phyloP scores from a whole-genome alignment of 73 alveolate species.

The Paramecium primaurelia region DNA sequence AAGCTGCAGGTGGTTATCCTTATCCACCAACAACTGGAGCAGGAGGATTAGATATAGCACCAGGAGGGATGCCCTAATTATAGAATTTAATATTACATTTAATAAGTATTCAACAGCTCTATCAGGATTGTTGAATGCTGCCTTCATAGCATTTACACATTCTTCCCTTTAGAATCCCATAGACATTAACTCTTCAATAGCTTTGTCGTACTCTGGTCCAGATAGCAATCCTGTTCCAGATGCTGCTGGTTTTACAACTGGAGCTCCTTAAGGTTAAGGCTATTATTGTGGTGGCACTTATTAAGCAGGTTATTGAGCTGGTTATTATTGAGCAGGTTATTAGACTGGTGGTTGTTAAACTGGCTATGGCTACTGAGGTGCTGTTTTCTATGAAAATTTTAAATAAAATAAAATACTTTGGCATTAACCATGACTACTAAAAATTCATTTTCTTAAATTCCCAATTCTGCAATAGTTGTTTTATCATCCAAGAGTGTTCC shows the following conservation, averaged over 20 bases:
- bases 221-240: constrained; percentile 17
- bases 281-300: not conserved
- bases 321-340: constrained; percentile 5
- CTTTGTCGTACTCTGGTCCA: constrained; percentile 49
- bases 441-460: constrained; percentile 1
- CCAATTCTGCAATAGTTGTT: not conserved
- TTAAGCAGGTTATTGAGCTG: constrained; percentile 31
- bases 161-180: constrained; percentile 57
- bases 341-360: constrained; percentile 46
- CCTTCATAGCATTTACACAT: constrained; percentile 50
- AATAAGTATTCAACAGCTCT: constrained; percentile 61
- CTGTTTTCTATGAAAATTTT: constrained; percentile 20
- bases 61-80: constrained; percentile 15
- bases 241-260: not conserved
- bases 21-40: not conserved
- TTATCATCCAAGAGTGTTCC: constrained; percentile 16
- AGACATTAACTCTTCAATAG: constrained; percentile 12
- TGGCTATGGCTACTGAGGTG: constrained; percentile 35
- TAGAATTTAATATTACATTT: not conserved
- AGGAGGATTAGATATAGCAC: not conserved
- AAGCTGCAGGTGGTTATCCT: not conserved
- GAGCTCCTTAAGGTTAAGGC: not conserved
- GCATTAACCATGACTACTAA: constrained; percentile 14
- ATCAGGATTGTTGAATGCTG: constrained; percentile 61
- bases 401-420: not conserved